Conservation (phyloP, 441 rosid species). For the Mallotus japonicus region DNA sequence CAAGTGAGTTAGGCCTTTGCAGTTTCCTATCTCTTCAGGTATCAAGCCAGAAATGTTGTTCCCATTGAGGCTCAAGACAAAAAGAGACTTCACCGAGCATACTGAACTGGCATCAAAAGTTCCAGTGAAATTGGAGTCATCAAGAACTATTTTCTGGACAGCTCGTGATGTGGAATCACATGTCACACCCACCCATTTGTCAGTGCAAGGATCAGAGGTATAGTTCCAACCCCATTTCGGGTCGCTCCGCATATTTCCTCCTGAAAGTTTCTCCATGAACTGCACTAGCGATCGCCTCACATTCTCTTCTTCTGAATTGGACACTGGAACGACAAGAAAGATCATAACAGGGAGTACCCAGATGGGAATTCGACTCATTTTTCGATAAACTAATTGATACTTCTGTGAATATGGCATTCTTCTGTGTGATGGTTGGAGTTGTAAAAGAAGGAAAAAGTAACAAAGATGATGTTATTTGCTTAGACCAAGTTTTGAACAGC, state of each 20-base stretch:
- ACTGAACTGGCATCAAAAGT: constrained; percentile 40
- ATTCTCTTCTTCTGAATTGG: constrained; percentile 36
- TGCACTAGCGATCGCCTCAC: constrained; percentile 39
- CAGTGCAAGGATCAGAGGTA: constrained; percentile 52
- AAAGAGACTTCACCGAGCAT: constrained; percentile 41
- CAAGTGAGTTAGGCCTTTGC: constrained; percentile 45
- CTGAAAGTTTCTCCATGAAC: constrained; percentile 51
- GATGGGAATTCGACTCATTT: constrained; percentile 31
- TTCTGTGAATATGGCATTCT: not conserved
- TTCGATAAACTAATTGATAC: not conserved
- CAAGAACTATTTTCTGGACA: constrained; percentile 47
- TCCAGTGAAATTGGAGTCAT: constrained; percentile 44
- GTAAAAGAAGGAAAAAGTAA: constrained; percentile 19
- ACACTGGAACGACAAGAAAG: constrained; percentile 28
- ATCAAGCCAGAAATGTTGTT: constrained; percentile 40
- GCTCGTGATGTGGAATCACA: constrained; percentile 27
- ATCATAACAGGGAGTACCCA: constrained; percentile 34
- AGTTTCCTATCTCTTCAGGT: constrained; percentile 41
- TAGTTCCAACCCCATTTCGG: constrained; percentile 50
- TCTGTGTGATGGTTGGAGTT: constrained; percentile 3
- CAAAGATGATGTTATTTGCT: constrained; percentile 15
- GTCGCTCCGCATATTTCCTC: constrained; percentile 23
- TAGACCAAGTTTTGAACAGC: constrained; percentile 18
- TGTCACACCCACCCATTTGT: constrained; percentile 43
- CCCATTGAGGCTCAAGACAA: constrained; percentile 43